Percentiles rank a stretch among this genome's conserved stretches.
Conservation (phyloP, 2,329 filamentous ascomycete species). For the Metarhizium rileyi region DNA sequence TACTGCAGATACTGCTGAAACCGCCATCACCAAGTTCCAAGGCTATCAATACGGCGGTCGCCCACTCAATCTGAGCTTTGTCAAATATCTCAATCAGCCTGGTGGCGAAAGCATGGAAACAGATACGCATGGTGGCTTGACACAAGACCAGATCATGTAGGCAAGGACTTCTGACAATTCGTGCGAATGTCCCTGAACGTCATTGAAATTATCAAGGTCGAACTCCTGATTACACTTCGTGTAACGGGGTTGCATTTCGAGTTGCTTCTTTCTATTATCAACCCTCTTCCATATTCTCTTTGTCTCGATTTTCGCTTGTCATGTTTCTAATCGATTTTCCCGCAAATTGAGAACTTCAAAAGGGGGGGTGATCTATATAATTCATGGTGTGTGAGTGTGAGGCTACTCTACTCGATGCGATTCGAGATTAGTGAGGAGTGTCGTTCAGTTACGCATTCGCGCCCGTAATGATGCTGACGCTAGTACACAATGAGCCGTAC, state of each 20-base stretch:
- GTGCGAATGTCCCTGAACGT: neutral
- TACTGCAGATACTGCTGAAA: slow-evolving; percentile 72
- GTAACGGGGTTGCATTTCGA: neutral
- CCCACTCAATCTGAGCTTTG: slow-evolving; percentile 84
- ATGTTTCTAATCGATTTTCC: neutral
- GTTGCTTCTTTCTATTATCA: neutral
- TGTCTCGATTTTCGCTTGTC: neutral
- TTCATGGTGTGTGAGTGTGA: neutral
- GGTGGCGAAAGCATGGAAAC: slow-evolving; percentile 72
- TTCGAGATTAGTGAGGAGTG: neutral
- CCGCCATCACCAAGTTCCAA: slow-evolving; percentile 92
- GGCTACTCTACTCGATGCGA: neutral
- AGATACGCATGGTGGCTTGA: slow-evolving; percentile 63
- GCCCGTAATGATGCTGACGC: neutral
- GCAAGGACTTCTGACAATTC: neutral
- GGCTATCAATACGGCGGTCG: slow-evolving; percentile 95
- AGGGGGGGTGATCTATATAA: neutral
- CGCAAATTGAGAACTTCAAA: neutral
- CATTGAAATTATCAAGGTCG: neutral
- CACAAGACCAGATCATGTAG: slow-evolving; percentile 98
- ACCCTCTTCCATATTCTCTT: neutral
- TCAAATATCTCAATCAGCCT: slow-evolving; percentile 75
- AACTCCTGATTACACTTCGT: neutral
- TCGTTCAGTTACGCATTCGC: neutral
- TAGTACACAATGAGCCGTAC: neutral